phyloP scores from a whole-genome alignment of 1,139 yeast genomes.

The Debaryomyces fabryi region DNA sequence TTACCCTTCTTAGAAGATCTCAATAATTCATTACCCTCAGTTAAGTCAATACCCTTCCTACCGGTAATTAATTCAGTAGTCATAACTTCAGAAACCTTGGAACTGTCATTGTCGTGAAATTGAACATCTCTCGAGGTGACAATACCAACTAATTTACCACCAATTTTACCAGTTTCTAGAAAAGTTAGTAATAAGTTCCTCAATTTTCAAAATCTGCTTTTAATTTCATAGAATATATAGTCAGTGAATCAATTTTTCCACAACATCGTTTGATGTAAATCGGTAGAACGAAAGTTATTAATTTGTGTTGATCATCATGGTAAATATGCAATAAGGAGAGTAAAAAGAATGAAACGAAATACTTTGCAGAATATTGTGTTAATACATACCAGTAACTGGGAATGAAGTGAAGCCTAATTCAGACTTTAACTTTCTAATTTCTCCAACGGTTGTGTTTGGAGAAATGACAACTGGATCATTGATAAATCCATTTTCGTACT shows the following conservation, averaged over 20 bases:
- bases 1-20: conserved; percentile 96
- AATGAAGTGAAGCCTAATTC: conserved; percentile 91
- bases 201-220: not conserved
- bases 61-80: conserved; percentile 88
- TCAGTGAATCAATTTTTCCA: conserved; percentile 65
- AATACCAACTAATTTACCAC: conserved; percentile 91
- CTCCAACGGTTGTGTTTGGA: conserved; percentile 77
- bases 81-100: conserved; percentile 79
- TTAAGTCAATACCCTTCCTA: conserved; percentile 73
- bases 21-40: conserved; percentile 87
- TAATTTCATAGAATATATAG: conserved; percentile 6
- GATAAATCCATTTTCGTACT: conserved; percentile 96
- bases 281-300: conserved; percentile 99
- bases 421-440: conserved; percentile 72
- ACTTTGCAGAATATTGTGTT: conserved; percentile 2
- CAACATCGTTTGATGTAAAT: conserved; percentile 95
- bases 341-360: conserved; percentile 13
- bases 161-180: conserved; percentile 79
- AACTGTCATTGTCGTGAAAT: conserved; percentile 75
- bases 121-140: conserved; percentile 97
- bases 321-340: conserved; percentile 11
- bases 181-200: conserved; percentile 27
- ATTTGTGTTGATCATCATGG: conserved; percentile 62
- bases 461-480: conserved; percentile 88
- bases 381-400: conserved; percentile 97